These are phyloP conservation scores for Pyrenula massariospora DNA, from an alignment of 495 filamentous ascomycete species.

Conservation along the genomic window DNA sequence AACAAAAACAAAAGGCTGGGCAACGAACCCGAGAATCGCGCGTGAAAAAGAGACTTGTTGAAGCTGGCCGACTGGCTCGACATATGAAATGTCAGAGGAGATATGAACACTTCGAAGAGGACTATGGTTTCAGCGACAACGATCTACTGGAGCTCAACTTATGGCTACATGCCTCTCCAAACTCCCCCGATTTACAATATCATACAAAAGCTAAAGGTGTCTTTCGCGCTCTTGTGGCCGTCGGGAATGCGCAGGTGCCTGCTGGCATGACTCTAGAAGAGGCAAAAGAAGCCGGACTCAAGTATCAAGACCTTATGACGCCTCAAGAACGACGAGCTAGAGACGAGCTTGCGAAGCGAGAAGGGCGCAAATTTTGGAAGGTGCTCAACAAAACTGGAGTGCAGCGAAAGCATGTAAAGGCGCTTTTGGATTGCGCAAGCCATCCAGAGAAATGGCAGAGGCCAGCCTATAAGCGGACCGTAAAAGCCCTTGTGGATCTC, in stretches of 20 bases:
- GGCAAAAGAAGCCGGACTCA: not conserved
- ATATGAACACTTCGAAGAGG: slow-evolving; percentile 38
- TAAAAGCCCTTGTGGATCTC: not conserved
- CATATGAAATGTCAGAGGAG: slow-evolving; percentile 18
- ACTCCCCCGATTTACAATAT: not conserved
- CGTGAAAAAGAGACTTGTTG: not conserved
- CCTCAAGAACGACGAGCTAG: not conserved
- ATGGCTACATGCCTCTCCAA: not conserved
- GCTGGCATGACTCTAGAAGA: not conserved
- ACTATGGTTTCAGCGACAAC: slow-evolving; percentile 3
- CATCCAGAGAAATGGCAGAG: not conserved
- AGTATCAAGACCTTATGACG: not conserved
- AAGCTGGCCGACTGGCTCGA: not conserved
- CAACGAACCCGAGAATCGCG: not conserved
- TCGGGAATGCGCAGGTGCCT: not conserved
- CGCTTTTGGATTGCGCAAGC: not conserved
- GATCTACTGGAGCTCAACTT: not conserved
- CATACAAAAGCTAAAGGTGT: not conserved
- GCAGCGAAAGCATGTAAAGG: not conserved
- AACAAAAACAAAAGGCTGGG: not conserved
- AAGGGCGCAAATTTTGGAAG: not conserved
- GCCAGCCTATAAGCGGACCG: not conserved
- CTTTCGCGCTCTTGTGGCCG: not conserved
- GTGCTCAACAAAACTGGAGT: not conserved
- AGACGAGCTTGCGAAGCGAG: not conserved